These are phyloP conservation scores for Inonotus obliquus DNA, from an alignment of 1,284 basidiomycete species.

Conservation along the genomic window DNA sequence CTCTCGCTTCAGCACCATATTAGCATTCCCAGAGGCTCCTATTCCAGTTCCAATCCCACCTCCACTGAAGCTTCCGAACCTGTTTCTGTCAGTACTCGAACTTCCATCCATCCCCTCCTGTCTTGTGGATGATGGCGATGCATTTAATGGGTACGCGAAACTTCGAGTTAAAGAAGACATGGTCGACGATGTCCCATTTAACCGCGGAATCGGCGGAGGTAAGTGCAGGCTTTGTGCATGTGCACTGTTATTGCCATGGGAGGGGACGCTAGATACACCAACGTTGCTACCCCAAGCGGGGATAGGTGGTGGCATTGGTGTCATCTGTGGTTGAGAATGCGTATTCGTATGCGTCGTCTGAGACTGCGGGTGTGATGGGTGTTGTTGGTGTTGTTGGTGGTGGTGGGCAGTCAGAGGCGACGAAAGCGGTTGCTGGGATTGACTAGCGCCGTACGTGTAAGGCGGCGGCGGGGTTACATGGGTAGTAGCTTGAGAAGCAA, in stretches of 20 bases:
- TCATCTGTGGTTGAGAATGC: background rate
- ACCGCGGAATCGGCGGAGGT: slow-evolving; percentile 3
- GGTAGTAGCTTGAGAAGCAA: background rate
- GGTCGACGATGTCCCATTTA: background rate
- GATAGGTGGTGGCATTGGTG: background rate
- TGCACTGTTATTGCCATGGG: background rate
- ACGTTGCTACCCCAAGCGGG: background rate
- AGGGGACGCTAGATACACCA: slow-evolving; percentile 1
- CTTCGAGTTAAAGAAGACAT: background rate
- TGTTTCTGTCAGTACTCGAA: background rate
- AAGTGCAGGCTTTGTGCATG: slow-evolving; percentile 1
- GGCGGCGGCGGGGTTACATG: background rate
- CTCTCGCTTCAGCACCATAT: background rate
- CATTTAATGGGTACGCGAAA: background rate
- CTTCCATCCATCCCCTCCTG: background rate
- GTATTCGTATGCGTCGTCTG: background rate
- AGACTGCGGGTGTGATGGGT: background rate
- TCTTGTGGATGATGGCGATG: background rate
- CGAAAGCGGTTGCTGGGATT: background rate
- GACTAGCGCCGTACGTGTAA: background rate
- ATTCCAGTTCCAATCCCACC: background rate
- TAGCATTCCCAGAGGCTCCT: background rate
- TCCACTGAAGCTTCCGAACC: background rate
- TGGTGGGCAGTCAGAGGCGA: background rate
- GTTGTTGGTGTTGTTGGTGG: background rate